phyloP scores from a whole-genome alignment of 78 protist genomes.

The Mantamonas sphyraenae region DNA sequence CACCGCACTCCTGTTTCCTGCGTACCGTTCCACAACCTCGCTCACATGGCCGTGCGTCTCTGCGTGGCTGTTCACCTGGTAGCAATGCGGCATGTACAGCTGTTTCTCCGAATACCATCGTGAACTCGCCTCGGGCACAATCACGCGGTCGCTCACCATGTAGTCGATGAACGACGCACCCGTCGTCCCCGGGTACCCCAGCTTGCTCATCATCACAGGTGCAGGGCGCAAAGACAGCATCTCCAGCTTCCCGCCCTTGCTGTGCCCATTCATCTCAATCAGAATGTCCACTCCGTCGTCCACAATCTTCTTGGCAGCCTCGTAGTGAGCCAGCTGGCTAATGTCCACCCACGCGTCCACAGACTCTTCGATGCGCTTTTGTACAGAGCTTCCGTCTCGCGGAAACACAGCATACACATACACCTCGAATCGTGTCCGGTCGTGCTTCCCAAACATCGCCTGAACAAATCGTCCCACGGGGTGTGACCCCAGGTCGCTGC shows the following conservation, averaged over 20 bases:
- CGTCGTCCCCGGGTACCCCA: not conserved
- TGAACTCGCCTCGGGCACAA: not conserved
- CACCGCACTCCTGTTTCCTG: not conserved
- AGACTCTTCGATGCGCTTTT: not conserved
- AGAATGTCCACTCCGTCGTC: not conserved
- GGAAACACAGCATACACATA: not conserved
- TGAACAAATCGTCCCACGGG: not conserved
- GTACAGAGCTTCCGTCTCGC: not conserved
- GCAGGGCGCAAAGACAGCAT: not conserved
- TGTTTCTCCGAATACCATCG: not conserved
- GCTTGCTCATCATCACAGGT: not conserved
- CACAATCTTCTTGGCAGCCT: not conserved
- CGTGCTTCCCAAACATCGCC: not conserved
- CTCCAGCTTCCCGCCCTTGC: not conserved
- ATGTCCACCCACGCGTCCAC: not conserved
- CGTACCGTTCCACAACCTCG: too few species aligned
- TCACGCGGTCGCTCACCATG: not conserved
- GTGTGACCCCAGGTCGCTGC: not conserved
- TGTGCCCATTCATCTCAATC: not conserved
- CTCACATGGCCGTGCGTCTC: too few species aligned
- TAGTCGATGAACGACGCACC: conserved; percentile 9
- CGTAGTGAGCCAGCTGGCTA: not conserved
- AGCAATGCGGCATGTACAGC: not conserved
- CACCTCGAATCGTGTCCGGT: not conserved
- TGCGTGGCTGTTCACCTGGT: not conserved